These are phyloP conservation scores for Limnomonas spitsbergensis DNA, from an alignment of 139 green algal genomes.

Conservation along the genomic window DNA sequence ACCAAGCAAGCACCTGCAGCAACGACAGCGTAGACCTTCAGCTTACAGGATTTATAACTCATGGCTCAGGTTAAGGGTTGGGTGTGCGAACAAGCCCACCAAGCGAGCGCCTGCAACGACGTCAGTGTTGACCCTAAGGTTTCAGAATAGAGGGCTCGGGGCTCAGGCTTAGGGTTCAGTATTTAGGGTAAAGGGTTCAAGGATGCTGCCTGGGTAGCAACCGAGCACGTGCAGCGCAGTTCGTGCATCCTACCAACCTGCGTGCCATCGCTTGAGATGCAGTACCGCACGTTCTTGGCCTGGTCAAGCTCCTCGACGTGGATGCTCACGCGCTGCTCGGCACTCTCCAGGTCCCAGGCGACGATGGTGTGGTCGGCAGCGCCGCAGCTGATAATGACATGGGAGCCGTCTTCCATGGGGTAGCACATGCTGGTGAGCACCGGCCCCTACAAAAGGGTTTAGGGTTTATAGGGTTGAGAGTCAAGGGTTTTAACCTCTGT, in stretches of 20 bases:
- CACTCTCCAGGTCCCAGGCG: conserved; percentile 25
- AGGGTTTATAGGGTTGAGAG: too few species aligned
- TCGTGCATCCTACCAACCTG: conserved; percentile 28
- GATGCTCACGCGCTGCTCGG: conserved; percentile 14
- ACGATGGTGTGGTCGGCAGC: conserved; percentile 44
- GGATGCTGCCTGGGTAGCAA: too few species aligned
- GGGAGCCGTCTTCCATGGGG: conserved; percentile 30
- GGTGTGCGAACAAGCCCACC: too few species aligned
- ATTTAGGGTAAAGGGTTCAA: too few species aligned
- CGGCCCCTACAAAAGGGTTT: conserved; percentile 4
- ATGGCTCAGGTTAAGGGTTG: background rate
- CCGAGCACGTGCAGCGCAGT: too few species aligned
- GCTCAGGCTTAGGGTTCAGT: too few species aligned
- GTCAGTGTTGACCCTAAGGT: too few species aligned
- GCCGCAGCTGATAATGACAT: conserved; percentile 40
- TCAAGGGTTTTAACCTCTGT: too few species aligned
- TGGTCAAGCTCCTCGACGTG: conserved; percentile 45
- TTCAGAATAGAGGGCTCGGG: too few species aligned
- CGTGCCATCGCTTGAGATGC: conserved; percentile 38
- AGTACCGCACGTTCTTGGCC: conserved; percentile 49
- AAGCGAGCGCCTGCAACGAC: too few species aligned
- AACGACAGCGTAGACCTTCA: background rate
- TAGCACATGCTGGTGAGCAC: conserved; percentile 35
- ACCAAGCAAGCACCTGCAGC: conserved; percentile 43
- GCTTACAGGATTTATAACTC: background rate